Evolutionary conservation across 2,329 filamentous ascomycete genomes (phyloP), one percentile per base, ranked within the genome.

Genomic region (Magnaporthiopsis rhizophila): DNA sequence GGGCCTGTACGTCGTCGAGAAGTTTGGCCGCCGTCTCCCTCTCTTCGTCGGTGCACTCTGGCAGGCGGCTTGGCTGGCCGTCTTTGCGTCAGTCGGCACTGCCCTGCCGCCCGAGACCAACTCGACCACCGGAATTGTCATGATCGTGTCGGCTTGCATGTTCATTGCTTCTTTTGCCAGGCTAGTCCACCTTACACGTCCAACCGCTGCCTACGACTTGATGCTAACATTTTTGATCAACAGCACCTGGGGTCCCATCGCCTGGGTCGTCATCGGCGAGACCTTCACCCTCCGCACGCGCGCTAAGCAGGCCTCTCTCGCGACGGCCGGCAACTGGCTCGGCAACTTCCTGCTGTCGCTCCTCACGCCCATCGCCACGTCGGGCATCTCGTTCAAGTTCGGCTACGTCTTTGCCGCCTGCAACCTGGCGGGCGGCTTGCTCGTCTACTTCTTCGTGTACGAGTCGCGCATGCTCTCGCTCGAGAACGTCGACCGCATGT

Each of bases 401-500:
- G 62, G 57, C 57, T 63, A 59, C 57, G 62, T 63, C 34, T 63
- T 59, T n/a, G 57, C 62, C 21, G 62, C 24, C 34, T 58, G 57
- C 57, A 63, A 63, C 62, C 21, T 63, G 53, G 32, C 34, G 13
- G 62, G 56, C 36, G 62, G 32, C 56, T 30, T 59, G 18, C 56
- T 90, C 71, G 88, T 90, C 18, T 89, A 84, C 72, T 88, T 89
- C 74, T 86, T 87, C 77, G 86, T 96, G 71, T 94, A 93, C 72
- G 91, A 95, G 80, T 96, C 92, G 64, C 95, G 95, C 81, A 90
- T 90, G 21, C 82, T 92, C 18, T 87, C 85, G 0, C 83, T 96
- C 34, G 92, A 96, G 75, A 86, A 96, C 75, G 88, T 96, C 65
- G 91, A 96, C 72, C 86, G 91, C 78, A 76, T 93, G 62, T 93